These are phyloP conservation scores for Lepidopterella palustris DNA, from an alignment of 495 filamentous ascomycete genomes.

Conservation along the genomic window DNA sequence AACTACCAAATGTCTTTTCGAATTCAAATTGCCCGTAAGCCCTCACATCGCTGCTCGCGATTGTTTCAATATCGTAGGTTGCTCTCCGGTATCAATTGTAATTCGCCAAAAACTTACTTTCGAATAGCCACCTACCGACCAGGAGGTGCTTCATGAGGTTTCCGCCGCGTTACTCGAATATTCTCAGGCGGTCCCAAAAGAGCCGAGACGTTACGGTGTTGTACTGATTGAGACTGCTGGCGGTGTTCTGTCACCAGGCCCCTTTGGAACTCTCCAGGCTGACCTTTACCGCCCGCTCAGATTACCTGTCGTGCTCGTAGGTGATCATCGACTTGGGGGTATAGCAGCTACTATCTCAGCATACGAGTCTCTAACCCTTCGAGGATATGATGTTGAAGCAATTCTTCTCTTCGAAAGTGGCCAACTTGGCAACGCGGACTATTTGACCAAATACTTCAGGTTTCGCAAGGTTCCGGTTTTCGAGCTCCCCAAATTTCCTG, in stretches of 20 bases:
- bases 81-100: neutral
- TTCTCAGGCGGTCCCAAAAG: slow-evolving; percentile 34
- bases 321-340: slow-evolving; percentile 63
- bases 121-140: slow-evolving; percentile 43
- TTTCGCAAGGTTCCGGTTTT: slow-evolving; percentile 21
- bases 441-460: slow-evolving; percentile 37
- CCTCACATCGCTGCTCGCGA: slow-evolving; percentile 60
- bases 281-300: slow-evolving; percentile 66
- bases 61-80: neutral
- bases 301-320: slow-evolving; percentile 64
- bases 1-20: slow-evolving; percentile 55
- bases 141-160: slow-evolving; percentile 43
- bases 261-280: slow-evolving; percentile 66
- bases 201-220: slow-evolving; percentile 29
- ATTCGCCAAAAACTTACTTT: too few relatives aligned
- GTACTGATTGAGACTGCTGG: slow-evolving; percentile 71
- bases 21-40: slow-evolving; percentile 65
- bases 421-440: slow-evolving; percentile 61
- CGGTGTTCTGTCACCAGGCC: slow-evolving; percentile 66
- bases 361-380: slow-evolving; percentile 62
- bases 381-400: slow-evolving; percentile 66
- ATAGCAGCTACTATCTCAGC: slow-evolving; percentile 70
- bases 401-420: slow-evolving; percentile 57
- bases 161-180: slow-evolving; percentile 42
- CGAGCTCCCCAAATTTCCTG: slow-evolving; percentile 13